These are phyloP conservation scores for Populus tremula DNA, from an alignment of 345 rosid species.

Conservation along the genomic window DNA sequence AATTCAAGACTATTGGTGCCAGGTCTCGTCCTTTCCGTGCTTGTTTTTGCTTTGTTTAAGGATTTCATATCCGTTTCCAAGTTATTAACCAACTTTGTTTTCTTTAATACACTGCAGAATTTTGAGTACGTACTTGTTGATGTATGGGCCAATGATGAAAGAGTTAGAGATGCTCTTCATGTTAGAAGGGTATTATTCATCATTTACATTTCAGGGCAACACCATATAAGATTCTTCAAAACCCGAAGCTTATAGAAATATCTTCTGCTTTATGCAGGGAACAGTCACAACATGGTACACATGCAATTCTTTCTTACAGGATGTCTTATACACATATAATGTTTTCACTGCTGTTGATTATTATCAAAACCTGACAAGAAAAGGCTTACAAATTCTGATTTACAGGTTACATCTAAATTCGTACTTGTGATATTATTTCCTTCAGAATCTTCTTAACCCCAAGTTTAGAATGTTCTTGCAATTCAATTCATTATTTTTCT, in stretches of 20 bases:
- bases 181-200: constrained; percentile 28
- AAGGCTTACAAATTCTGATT: constrained; percentile 29
- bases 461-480: neutral
- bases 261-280: constrained; percentile 16
- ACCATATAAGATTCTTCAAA: neutral
- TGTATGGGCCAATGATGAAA: constrained; percentile 30
- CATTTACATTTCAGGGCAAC: neutral
- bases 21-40: neutral
- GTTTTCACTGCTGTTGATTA: constrained; percentile 23
- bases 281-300: constrained; percentile 25
- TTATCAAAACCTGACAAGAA: constrained; percentile 25
- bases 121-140: constrained; percentile 11
- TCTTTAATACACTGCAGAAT: neutral
- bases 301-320: constrained; percentile 29
- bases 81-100: no score
- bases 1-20: constrained; percentile 2
- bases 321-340: constrained; percentile 18
- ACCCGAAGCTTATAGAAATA: neutral
- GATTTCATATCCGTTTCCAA: neutral
- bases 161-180: constrained; percentile 32
- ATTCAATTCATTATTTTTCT: neutral
- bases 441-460: neutral
- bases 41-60: neutral
- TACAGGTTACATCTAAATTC: constrained; percentile 22
- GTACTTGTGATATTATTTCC: neutral